A percentile compares a stretch with the other conserved stretches of the same genome.
Conservation (phyloP, 1,284 basidiomycete species). For the Agroathelia rolfsii region DNA sequence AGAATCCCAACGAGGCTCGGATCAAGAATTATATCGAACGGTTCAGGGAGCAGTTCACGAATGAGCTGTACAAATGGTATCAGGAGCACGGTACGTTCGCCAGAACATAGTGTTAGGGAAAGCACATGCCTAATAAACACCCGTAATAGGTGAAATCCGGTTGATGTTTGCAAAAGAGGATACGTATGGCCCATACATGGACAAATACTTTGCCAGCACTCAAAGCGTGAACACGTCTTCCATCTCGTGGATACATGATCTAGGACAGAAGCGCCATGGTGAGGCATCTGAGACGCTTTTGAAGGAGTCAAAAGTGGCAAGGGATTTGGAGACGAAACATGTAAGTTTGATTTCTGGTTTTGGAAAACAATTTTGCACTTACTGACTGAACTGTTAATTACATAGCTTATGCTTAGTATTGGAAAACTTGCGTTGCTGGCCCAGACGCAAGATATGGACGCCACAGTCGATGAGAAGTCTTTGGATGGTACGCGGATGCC, state of each 20-base stretch:
- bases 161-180: conserved; percentile 69
- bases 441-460: conserved; percentile 52
- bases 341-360: conserved; percentile 31
- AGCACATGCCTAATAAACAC: too few species aligned
- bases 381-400: too few species aligned
- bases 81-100: conserved; percentile 55
- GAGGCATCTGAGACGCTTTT: conserved; percentile 60
- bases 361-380: conserved; percentile 8
- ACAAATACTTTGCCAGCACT: conserved; percentile 66
- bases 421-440: conserved; percentile 83
- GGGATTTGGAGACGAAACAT: conserved; percentile 61
- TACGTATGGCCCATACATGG: conserved; percentile 53
- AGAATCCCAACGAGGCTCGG: conserved; percentile 48
- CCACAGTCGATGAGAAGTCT: conserved; percentile 31
- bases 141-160: conserved; percentile 54
- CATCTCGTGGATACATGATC: conserved; percentile 87
- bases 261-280: conserved; percentile 61
- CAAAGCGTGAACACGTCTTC: conserved; percentile 30
- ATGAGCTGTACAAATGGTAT: conserved; percentile 82
- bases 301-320: conserved; percentile 45
- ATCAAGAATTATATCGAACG: conserved; percentile 70
- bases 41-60: conserved; percentile 81
- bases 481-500: conserved; percentile 40
- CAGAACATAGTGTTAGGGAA: conserved; percentile 13
- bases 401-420: conserved; percentile 86